These are phyloP conservation scores for Pseudoneurospora amorphoporcata DNA, from an alignment of 495 filamentous ascomycete species.

Conservation along the genomic window DNA sequence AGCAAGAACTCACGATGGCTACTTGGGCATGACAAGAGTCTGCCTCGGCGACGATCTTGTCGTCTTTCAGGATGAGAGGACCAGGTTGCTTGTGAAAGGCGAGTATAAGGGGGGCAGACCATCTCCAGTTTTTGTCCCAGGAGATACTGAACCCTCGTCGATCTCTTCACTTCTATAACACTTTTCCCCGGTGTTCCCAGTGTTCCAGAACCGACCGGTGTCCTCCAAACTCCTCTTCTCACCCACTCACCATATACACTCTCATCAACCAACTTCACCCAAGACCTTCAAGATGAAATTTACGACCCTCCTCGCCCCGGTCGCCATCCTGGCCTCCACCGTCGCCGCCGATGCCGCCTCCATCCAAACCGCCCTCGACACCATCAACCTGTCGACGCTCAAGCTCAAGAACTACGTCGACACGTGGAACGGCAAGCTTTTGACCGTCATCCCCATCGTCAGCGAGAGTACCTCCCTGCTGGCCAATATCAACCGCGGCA, in stretches of 20 bases:
- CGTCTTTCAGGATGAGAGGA: not conserved
- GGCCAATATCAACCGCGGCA: slow-evolving; percentile 20
- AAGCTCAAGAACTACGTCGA: slow-evolving; percentile 18
- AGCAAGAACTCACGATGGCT: not conserved
- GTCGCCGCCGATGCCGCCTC: slow-evolving; percentile 15
- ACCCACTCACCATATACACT: not conserved
- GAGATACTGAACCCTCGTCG: not conserved
- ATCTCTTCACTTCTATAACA: not conserved
- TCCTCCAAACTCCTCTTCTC: not conserved
- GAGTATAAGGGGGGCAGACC: not conserved
- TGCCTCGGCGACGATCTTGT: not conserved
- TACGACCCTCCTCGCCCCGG: slow-evolving; percentile 12
- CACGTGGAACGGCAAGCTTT: slow-evolving; percentile 16
- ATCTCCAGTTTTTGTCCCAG: not conserved
- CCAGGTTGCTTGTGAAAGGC: not conserved
- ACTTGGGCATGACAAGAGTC: not conserved
- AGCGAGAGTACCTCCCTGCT: slow-evolving; percentile 20
- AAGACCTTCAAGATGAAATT: slow-evolving; percentile 11
- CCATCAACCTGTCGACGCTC: slow-evolving; percentile 17
- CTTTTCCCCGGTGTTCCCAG: not conserved
- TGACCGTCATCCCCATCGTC: slow-evolving; percentile 20
- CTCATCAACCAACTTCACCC: not conserved
- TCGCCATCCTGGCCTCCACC: slow-evolving; percentile 11
- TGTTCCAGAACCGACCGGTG: not conserved
- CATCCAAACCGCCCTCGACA: slow-evolving; percentile 20